Base-by-base conservation (phyloP, 306 rosid species). In the Leucaena leucocephala region DNA sequence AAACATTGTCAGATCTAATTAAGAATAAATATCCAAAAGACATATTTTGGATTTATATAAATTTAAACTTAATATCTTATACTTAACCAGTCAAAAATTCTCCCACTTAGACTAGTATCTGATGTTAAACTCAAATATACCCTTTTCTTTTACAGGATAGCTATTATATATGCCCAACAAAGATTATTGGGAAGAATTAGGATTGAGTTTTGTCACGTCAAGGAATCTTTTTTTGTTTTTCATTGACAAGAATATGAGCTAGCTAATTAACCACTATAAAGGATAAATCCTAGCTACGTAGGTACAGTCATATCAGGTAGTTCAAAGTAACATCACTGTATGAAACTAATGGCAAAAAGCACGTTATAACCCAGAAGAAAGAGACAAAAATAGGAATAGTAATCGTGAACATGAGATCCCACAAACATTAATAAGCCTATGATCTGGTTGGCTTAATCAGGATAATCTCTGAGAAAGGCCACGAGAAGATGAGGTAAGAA, bases 401-500 rank as follows among this genome's bases (percentile, higher is more conserved):
- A 49, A 49, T 38, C 21, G 9, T 8, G 55, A 65, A 72, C 17
- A 65, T 50, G n/a, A 27, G 27, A 27, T 0, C 27, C 27, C 27
- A 27, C 27, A 27, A 27, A 42, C 75, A 65, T 80, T 73, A 80
- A 73, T 80, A 50, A 64, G 44, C 27, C 16, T 49, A 43, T 52
- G 49, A 34, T 65, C 68, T 34, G 75, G 79, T 80, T 75, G 69
- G 83, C 40, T 72, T 10, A 21, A 55, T 55, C 62, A 72, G 68
- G 78, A 64, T 27, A 16, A 67, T 61, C 67, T 55, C 22, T 71
- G 27, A 49, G 34, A 40, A 48, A 71, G 82, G 16, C 76, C 64
- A 35, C 66, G 21, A 21, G 36, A 72, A 16, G 74, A 46, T 67
- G 27, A 19, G 75, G 45, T 63, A 22, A 62, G 68, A 68, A 72